phyloP scores from a whole-genome alignment of 208 protist genomes.

The Crithidia fasciculata region DNA sequence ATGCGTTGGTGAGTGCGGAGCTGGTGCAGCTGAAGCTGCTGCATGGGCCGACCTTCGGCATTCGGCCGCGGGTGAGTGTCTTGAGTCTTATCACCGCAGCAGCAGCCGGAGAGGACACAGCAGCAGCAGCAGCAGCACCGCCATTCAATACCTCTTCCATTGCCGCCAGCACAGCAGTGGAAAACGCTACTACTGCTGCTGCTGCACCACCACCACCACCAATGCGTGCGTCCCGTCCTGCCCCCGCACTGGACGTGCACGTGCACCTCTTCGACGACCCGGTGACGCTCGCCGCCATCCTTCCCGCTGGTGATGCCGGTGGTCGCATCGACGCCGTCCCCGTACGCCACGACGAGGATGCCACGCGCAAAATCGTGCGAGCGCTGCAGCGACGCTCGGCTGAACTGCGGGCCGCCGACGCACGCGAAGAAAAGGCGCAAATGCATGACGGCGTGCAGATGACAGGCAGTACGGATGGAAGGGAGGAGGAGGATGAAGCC shows the following conservation, averaged over 20 bases:
- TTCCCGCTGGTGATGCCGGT: conserved; percentile 2
- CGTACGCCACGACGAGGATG: conserved; percentile 77
- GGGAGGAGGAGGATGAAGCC: background rate
- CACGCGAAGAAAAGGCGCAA: background rate
- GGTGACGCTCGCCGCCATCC: conserved; percentile 7
- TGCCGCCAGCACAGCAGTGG: no score
- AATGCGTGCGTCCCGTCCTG: no score
- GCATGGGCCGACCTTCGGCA: conserved; percentile 79
- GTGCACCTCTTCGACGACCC: conserved; percentile 75
- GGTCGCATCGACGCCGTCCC: conserved; percentile 55
- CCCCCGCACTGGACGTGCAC: conserved; percentile 20
- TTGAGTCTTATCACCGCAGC: conserved; percentile 55
- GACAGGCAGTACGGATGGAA: no score
- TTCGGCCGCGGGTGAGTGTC: conserved; percentile 64
- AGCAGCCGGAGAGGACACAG: conserved; percentile 1
- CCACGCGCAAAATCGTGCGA: conserved; percentile 70
- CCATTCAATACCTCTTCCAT: background rate
- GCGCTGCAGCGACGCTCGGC: conserved; percentile 44
- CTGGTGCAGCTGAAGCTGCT: conserved; percentile 84
- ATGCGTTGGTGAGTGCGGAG: conserved; percentile 81
- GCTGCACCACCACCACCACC: no score
- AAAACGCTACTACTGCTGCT: no score
- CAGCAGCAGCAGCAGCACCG: background rate
- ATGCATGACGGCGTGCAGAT: background rate
- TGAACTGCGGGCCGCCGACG: background rate